A percentile compares a stretch with the other conserved stretches of the same genome.
phyloP scores from a whole-genome alignment of 352 stramenopile species.

The Pythium aristosporum region DNA sequence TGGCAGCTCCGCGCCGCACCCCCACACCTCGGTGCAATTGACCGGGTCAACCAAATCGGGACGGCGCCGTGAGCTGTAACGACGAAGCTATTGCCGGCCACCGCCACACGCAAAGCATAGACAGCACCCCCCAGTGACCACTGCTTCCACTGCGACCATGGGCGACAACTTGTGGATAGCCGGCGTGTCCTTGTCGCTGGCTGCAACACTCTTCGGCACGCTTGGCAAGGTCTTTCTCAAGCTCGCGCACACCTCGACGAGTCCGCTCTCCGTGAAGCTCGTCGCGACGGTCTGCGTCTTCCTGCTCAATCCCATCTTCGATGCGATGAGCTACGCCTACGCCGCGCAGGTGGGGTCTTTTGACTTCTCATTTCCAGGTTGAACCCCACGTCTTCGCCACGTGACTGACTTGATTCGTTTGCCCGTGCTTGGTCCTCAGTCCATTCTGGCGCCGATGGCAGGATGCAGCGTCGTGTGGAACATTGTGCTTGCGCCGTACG shows the following conservation, averaged over 20 bases:
- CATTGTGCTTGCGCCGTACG: conserved; percentile 79
- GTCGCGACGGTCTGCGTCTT: conserved; percentile 79
- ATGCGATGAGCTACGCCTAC: conserved; percentile 86
- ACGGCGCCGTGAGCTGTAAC: conserved; percentile 7
- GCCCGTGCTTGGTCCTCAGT: conserved; percentile 34
- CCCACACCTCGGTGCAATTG: conserved; percentile 4
- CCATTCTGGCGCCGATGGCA: conserved; percentile 83
- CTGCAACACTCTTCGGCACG: conserved; percentile 82
- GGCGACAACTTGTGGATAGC: conserved; percentile 60
- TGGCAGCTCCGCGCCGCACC: not conserved
- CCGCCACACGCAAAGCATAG: not conserved
- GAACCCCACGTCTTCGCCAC: not conserved
- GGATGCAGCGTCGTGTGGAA: conserved; percentile 90
- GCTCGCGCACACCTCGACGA: conserved; percentile 66
- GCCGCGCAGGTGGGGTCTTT: conserved; percentile 59
- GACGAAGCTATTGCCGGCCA: not conserved
- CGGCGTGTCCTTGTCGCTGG: conserved; percentile 75
- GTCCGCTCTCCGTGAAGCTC: conserved; percentile 56
- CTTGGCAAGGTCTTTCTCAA: conserved; percentile 88
- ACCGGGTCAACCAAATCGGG: conserved; percentile 6
- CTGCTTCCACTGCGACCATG: conserved; percentile 24
- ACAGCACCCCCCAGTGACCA: not conserved
- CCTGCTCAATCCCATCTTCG: conserved; percentile 82
- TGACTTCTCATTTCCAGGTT: not conserved
- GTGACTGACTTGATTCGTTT: not conserved